phyloP scores from a whole-genome alignment of 2,329 filamentous ascomycete species.

The Orbilia brochopaga region DNA sequence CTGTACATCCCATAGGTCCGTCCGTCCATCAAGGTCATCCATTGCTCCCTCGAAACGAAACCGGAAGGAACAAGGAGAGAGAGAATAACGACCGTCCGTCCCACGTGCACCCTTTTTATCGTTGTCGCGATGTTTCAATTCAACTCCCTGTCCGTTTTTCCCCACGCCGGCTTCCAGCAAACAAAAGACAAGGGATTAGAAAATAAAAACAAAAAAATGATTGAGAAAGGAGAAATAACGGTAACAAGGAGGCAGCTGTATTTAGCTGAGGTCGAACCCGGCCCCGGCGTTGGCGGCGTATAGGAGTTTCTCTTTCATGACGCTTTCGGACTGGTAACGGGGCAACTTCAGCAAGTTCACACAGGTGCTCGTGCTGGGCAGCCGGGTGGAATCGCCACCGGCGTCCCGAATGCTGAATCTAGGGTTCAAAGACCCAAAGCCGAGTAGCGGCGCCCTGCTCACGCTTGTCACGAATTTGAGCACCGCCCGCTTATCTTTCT shows the following conservation, averaged over 20 bases:
- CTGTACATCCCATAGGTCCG: too few species aligned
- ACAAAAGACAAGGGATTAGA: slow-evolving; percentile 1
- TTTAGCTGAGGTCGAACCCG: slow-evolving; percentile 80
- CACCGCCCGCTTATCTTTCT: slow-evolving; percentile 80
- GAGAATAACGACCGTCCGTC: background rate
- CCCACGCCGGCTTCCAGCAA: slow-evolving; percentile 5
- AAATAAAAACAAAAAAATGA: too few species aligned
- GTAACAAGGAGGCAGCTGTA: background rate
- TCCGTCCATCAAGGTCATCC: background rate
- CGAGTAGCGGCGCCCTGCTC: slow-evolving; percentile 83
- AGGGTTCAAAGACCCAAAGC: slow-evolving; percentile 84
- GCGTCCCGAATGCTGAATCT: slow-evolving; percentile 88
- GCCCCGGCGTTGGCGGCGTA: slow-evolving; percentile 90
- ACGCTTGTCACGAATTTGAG: slow-evolving; percentile 96
- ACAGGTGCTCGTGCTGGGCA: slow-evolving; percentile 94
- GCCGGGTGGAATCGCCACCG: slow-evolving; percentile 73
- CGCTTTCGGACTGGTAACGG: slow-evolving; percentile 71
- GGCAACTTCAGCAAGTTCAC: slow-evolving; percentile 94
- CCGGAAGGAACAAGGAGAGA: background rate
- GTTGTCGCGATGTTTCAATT: background rate
- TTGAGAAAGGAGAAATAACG: background rate
- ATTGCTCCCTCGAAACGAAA: background rate
- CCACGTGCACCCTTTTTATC: background rate
- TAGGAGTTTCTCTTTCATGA: slow-evolving; percentile 78
- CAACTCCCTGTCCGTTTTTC: background rate